Conservation (phyloP, 306 rosid genomes). For the Pueraria montana region DNA sequence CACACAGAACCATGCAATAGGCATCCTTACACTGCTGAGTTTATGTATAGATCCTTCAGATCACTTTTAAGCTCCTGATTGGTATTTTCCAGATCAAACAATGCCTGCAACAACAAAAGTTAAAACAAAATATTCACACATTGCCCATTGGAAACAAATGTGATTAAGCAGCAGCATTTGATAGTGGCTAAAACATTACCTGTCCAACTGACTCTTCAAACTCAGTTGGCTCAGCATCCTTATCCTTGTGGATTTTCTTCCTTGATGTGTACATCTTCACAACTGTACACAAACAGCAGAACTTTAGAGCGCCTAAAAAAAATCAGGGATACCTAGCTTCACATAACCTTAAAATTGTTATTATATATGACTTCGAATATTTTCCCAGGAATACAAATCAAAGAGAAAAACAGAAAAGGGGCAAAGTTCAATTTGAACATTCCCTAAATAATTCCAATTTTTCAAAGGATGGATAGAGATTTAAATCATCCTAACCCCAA, state of each 20-base stretch:
- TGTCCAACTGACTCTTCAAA: slow-evolving; percentile 86
- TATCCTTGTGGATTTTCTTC: slow-evolving; percentile 79
- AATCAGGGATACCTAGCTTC: no score
- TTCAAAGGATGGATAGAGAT: no score
- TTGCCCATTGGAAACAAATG: not conserved
- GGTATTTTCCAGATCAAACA: slow-evolving; percentile 87
- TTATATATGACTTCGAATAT: not conserved
- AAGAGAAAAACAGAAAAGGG: no score
- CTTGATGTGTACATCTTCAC: slow-evolving; percentile 73
- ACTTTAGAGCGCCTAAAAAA: no score
- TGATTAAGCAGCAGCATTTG: not conserved
- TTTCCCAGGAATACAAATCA: not conserved
- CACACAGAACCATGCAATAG: not conserved
- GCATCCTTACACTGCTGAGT: slow-evolving; percentile 80
- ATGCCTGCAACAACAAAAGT: slow-evolving; percentile 57
- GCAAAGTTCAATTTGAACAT: not conserved
- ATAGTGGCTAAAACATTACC: slow-evolving; percentile 48
- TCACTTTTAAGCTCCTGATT: slow-evolving; percentile 85
- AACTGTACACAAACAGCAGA: slow-evolving; percentile 11
- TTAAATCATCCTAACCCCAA: not conserved
- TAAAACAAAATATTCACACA: not conserved
- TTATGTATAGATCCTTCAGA: slow-evolving; percentile 81
- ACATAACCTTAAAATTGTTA: no score
- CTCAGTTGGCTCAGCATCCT: slow-evolving; percentile 76
- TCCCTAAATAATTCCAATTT: not conserved